Evolutionary conservation across 371 early-diverging fungal genomes (phyloP).

Genomic region (Circinella minor): DNA sequence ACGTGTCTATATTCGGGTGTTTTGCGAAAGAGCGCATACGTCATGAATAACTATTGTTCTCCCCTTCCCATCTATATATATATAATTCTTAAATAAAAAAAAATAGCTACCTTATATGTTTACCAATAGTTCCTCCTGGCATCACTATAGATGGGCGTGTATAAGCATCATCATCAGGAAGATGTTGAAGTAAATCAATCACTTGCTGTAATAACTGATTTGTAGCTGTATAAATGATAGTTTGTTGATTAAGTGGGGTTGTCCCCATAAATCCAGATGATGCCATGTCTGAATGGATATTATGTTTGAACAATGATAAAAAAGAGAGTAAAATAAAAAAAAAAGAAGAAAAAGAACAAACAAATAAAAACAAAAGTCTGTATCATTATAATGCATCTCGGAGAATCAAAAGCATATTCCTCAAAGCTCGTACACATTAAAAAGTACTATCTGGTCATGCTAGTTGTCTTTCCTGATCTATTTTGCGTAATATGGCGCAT

Average conservation of each 20-base stretch:
- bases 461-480: too few species aligned
- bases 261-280: not conserved
- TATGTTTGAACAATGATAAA: not conserved
- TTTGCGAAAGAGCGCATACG: not conserved
- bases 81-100: not conserved
- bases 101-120: slow-evolving; percentile 60
- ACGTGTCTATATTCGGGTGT: slow-evolving; percentile 28
- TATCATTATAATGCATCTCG: not conserved
- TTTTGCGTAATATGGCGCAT: too few species aligned
- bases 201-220: slow-evolving; percentile 31
- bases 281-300: not conserved
- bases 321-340: slow-evolving; percentile 3
- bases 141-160: slow-evolving; percentile 54
- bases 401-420: slow-evolving; percentile 1
- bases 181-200: slow-evolving; percentile 20
- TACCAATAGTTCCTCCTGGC: slow-evolving; percentile 69
- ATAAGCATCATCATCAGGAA: slow-evolving; percentile 36
- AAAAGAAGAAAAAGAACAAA: not conserved
- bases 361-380: not conserved
- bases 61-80: slow-evolving; percentile 1
- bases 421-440: too few species aligned
- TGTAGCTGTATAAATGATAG: slow-evolving; percentile 17
- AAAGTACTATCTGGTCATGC: not conserved
- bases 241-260: not conserved
- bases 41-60: slow-evolving; percentile 24